Evolutionary conservation across 2,329 filamentous ascomycete species (phyloP).

Genomic region (Cordyceps cicadae): DNA sequence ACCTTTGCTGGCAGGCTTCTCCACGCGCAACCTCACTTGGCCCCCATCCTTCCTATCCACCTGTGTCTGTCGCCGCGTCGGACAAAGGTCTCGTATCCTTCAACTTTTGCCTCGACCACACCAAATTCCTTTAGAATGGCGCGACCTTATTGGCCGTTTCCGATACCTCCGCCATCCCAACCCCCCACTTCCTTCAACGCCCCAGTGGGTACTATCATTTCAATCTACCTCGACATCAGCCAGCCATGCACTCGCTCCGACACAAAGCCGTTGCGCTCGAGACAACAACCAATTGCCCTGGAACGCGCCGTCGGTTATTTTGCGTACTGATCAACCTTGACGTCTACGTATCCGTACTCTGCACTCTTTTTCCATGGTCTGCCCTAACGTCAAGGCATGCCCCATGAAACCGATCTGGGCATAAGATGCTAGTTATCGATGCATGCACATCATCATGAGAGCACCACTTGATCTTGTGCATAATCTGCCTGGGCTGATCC

Average conservation of each 20-base stretch:
- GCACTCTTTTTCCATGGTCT: background rate
- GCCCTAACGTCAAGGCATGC: background rate
- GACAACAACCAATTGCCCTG: background rate
- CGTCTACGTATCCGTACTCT: background rate
- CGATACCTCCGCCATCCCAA: background rate
- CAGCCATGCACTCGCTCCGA: conserved; percentile 1
- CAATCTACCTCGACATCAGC: conserved; percentile 4
- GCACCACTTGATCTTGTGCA: conserved; percentile 7
- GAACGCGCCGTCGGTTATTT: background rate
- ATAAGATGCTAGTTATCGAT: conserved; percentile 5
- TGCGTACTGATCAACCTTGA: background rate
- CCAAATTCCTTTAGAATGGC: background rate
- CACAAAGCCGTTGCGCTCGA: background rate
- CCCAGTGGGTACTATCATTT: conserved; percentile 6
- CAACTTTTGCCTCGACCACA: background rate
- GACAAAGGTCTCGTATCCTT: conserved; percentile 4
- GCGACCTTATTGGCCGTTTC: background rate
- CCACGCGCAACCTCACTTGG: conserved; percentile 1
- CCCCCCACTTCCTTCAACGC: background rate
- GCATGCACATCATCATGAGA: conserved; percentile 7
- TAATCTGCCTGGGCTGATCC: conserved; percentile 4
- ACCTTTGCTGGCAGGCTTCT: background rate
- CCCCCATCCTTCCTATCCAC: background rate
- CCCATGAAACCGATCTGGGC: background rate
- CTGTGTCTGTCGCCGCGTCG: conserved; percentile 1